These are phyloP conservation scores for Pythium phragmiticola DNA, from an alignment of 352 stramenopile genomes.

Conservation along the genomic window DNA sequence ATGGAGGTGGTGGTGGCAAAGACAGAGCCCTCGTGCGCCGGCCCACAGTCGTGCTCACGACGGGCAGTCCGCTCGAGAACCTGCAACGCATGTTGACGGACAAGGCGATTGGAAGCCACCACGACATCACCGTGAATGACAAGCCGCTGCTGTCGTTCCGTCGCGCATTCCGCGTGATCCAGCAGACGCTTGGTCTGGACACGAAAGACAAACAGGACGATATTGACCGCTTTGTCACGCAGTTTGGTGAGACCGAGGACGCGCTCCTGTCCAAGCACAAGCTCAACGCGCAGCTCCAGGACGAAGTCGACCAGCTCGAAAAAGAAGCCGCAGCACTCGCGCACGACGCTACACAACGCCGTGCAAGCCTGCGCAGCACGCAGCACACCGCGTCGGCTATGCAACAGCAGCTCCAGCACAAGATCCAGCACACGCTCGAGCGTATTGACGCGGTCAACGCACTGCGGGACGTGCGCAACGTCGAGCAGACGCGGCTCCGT, in stretches of 20 bases:
- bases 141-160: slow-evolving; percentile 29
- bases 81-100: slow-evolving; percentile 25
- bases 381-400: slow-evolving; percentile 33
- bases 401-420: slow-evolving; percentile 41
- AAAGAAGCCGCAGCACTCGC: slow-evolving; percentile 31
- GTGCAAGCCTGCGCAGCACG: slow-evolving; percentile 35
- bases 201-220: slow-evolving; percentile 16
- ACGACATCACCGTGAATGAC: slow-evolving; percentile 9
- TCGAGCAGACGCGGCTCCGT: slow-evolving; percentile 43
- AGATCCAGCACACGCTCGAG: slow-evolving; percentile 26
- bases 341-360: slow-evolving; percentile 33
- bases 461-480: slow-evolving; percentile 48
- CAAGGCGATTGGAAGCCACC: not conserved
- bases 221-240: slow-evolving; percentile 33
- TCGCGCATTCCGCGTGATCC: slow-evolving; percentile 52
- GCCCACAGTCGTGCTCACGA: slow-evolving; percentile 19
- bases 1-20: slow-evolving; percentile 2
- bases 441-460: slow-evolving; percentile 53
- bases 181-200: slow-evolving; percentile 36
- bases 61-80: slow-evolving; percentile 16
- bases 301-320: slow-evolving; percentile 44
- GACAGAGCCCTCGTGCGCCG: not conserved
- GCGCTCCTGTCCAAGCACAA: slow-evolving; percentile 70
- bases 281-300: slow-evolving; percentile 44
- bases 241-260: slow-evolving; percentile 56